These are phyloP conservation scores for Tolypocladium endophyticum DNA, from an alignment of 2,329 filamentous ascomycete species.

Conservation along the genomic window DNA sequence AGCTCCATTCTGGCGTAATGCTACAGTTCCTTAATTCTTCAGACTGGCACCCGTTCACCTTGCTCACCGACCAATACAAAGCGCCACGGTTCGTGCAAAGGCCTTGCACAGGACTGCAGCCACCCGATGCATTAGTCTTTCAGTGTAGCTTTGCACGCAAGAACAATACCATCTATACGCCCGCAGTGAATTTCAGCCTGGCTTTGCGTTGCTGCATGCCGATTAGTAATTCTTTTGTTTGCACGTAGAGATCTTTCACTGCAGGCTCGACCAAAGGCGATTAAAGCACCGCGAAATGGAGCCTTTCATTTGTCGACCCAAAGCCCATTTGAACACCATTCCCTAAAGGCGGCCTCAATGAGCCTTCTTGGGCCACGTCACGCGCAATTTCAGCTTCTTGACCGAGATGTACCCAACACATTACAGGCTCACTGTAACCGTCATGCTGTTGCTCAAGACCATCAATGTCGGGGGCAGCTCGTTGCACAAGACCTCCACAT, in stretches of 20 bases:
- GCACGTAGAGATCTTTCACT: neutral
- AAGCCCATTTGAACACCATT: neutral
- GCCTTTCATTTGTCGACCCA: neutral
- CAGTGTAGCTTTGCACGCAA: neutral
- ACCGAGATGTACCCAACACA: neutral
- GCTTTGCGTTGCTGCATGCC: neutral
- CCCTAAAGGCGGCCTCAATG: neutral
- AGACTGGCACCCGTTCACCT: neutral
- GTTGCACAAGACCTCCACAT: constrained; percentile 69
- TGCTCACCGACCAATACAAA: neutral
- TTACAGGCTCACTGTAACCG: constrained; percentile 66
- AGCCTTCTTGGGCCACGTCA: neutral
- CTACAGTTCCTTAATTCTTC: neutral
- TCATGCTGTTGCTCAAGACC: constrained; percentile 84
- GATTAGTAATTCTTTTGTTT: neutral
- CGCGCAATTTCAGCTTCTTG: no score
- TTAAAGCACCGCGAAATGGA: neutral
- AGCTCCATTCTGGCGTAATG: neutral
- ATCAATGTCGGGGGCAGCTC: constrained; percentile 66
- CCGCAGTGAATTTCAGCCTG: neutral
- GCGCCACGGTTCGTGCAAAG: neutral
- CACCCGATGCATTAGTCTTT: neutral
- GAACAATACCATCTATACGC: neutral
- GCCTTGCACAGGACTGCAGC: neutral
- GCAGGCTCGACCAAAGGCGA: neutral